These are phyloP conservation scores for Umbellularia californica DNA, from an alignment of 164 flowering plant genomes.

Conservation along the genomic window DNA sequence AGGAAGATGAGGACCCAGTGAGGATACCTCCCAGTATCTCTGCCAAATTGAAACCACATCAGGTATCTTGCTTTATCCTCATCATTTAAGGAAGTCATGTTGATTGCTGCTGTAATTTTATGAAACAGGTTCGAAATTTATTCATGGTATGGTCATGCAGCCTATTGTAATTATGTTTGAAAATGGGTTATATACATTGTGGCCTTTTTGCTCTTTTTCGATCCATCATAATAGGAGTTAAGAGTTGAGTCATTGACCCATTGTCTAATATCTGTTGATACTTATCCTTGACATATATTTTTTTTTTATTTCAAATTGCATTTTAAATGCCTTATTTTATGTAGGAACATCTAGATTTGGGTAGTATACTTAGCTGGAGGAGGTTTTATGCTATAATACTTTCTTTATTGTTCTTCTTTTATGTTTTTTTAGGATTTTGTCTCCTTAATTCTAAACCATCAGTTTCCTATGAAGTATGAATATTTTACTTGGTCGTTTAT, in stretches of 20 bases:
- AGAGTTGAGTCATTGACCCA: neutral
- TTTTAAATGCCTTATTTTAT: neutral
- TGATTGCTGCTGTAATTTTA: neutral
- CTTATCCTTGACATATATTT: too few relatives aligned
- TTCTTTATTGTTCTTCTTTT: neutral
- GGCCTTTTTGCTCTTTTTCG: neutral
- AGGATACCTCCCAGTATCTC: slow-evolving; percentile 90
- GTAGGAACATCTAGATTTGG: neutral
- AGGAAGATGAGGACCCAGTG: slow-evolving; percentile 83
- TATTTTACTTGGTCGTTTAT: neutral
- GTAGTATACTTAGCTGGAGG: neutral
- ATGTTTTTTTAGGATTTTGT: too few relatives aligned
- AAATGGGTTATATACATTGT: neutral
- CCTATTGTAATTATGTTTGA: neutral
- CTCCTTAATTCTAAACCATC: neutral
- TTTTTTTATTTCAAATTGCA: neutral
- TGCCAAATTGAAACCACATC: slow-evolving; percentile 80
- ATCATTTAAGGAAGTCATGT: neutral
- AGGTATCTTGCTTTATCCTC: slow-evolving; percentile 39
- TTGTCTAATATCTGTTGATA: too few relatives aligned
- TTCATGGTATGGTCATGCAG: neutral
- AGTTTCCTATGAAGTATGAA: neutral
- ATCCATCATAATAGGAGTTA: neutral
- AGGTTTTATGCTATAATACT: neutral
- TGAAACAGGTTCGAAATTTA: neutral